These are phyloP conservation scores for Dendrobium huoshanense DNA, from an alignment of 106 monocot genomes.

Conservation along the genomic window DNA sequence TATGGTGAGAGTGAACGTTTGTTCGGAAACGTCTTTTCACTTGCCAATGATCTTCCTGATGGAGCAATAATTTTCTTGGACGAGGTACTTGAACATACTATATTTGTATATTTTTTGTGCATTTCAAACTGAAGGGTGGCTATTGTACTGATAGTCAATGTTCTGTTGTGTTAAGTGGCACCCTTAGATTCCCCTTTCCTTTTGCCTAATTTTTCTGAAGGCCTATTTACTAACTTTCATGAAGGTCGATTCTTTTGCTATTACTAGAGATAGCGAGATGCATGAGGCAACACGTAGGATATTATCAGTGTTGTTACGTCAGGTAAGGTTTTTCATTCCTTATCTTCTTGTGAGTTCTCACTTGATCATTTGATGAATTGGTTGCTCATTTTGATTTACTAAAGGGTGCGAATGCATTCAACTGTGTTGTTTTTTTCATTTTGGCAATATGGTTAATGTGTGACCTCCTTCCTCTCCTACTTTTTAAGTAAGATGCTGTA, in stretches of 20 bases:
- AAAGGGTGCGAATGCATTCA: background rate
- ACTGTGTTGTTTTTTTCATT: background rate
- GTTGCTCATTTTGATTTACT: constrained; percentile 5
- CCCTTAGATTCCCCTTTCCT: background rate
- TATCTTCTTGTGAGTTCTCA: background rate
- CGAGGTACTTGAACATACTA: constrained; percentile 38
- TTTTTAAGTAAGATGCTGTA: background rate
- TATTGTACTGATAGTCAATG: background rate
- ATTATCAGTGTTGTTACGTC: constrained; percentile 84
- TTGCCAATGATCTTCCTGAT: constrained; percentile 85
- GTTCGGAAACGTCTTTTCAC: constrained; percentile 82
- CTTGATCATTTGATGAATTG: background rate
- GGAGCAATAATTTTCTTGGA: constrained; percentile 93
- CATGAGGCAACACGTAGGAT: constrained; percentile 99
- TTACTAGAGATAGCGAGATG: constrained; percentile 85
- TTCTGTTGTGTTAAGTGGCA: background rate
- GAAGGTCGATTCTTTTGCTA: constrained; percentile 94
- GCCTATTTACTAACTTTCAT: constrained; percentile 2
- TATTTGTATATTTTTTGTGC: background rate
- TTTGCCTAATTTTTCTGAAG: background rate
- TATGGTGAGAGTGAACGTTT: constrained; percentile 96
- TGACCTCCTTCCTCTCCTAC: background rate
- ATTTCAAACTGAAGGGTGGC: background rate
- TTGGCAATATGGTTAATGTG: background rate
- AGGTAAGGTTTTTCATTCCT: constrained; percentile 28